Conservation (phyloP, 1,284 basidiomycete species). For the Ustilago tritici region DNA sequence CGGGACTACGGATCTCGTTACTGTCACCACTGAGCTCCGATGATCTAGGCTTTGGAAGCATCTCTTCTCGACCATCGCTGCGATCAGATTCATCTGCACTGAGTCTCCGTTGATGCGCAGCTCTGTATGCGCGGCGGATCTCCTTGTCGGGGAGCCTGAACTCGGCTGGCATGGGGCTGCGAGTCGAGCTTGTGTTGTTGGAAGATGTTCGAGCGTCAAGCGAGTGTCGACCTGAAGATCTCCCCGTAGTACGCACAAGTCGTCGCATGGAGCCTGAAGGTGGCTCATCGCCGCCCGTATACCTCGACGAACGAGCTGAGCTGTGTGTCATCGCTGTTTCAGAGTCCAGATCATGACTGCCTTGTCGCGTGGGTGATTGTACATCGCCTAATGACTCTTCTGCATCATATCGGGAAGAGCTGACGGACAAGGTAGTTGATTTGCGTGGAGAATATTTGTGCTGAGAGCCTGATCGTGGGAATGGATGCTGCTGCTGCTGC, state of each 20-base stretch:
- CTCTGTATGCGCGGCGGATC: constrained; percentile 44
- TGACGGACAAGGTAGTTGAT: constrained; percentile 29
- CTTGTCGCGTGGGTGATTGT: not conserved
- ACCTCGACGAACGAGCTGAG: constrained; percentile 20
- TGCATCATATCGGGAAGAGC: constrained; percentile 25
- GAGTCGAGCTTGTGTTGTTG: constrained; percentile 15
- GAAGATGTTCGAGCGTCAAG: constrained; percentile 25
- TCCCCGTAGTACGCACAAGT: constrained; percentile 23
- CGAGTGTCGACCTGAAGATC: constrained; percentile 26
- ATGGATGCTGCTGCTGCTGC: constrained; percentile 17
- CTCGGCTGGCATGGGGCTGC: constrained; percentile 48
- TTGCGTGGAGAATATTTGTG: constrained; percentile 52
- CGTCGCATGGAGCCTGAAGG: constrained; percentile 33
- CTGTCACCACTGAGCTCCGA: not conserved
- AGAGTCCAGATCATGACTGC: constrained; percentile 2
- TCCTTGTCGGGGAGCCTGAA: constrained; percentile 51
- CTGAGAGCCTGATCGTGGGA: constrained; percentile 20
- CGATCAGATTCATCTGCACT: constrained; percentile 35
- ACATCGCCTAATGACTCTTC: not conserved
- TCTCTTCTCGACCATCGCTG: constrained; percentile 16
- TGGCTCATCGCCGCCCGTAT: constrained; percentile 10
- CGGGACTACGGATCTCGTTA: constrained; percentile 12
- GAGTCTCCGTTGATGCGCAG: constrained; percentile 26
- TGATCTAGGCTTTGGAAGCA: not conserved
- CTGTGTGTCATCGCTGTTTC: constrained; percentile 13